phyloP scores from a whole-genome alignment of 495 filamentous ascomycete species.

The Paragyromitra xinjiangensis region DNA sequence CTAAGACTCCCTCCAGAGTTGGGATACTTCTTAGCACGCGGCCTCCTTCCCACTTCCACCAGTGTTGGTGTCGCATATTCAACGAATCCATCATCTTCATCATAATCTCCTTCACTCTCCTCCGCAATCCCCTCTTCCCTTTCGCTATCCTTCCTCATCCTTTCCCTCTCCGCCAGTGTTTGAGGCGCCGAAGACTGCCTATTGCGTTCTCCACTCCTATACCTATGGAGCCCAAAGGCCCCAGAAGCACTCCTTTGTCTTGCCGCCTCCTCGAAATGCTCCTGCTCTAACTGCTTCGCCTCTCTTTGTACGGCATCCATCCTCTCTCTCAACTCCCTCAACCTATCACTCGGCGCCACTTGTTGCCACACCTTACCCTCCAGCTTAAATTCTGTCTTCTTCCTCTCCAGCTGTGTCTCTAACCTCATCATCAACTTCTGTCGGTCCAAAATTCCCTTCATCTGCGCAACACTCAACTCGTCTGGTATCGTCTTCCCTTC shows the following conservation, averaged over 20 bases:
- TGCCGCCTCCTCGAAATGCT: constrained; percentile 65
- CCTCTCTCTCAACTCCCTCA: constrained; percentile 89
- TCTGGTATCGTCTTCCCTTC: constrained; percentile 57
- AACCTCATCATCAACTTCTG: constrained; percentile 90
- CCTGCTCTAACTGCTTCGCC: constrained; percentile 59
- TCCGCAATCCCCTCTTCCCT: constrained; percentile 47
- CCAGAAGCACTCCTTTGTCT: constrained; percentile 58
- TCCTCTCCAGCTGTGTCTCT: constrained; percentile 92
- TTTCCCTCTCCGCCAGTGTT: constrained; percentile 52
- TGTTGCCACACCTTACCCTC: constrained; percentile 95
- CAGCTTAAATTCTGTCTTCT: constrained; percentile 97
- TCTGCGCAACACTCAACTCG: constrained; percentile 74
- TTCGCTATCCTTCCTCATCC: constrained; percentile 25
- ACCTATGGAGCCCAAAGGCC: constrained; percentile 42
- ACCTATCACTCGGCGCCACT: constrained; percentile 83
- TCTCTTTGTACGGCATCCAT: constrained; percentile 76
- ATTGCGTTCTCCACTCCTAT: constrained; percentile 8
- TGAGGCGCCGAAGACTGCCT: constrained; percentile 48
- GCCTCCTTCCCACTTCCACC: constrained; percentile 55
- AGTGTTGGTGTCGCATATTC: constrained; percentile 61
- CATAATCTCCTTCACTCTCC: constrained; percentile 60
- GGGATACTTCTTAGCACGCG: constrained; percentile 10
- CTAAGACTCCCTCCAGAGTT: constrained; percentile 66
- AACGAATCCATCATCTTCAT: constrained; percentile 57
- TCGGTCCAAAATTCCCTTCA: constrained; percentile 92